Base-by-base conservation (phyloP, 1,284 basidiomycete genomes). In the Schizopora paradoxa region DNA sequence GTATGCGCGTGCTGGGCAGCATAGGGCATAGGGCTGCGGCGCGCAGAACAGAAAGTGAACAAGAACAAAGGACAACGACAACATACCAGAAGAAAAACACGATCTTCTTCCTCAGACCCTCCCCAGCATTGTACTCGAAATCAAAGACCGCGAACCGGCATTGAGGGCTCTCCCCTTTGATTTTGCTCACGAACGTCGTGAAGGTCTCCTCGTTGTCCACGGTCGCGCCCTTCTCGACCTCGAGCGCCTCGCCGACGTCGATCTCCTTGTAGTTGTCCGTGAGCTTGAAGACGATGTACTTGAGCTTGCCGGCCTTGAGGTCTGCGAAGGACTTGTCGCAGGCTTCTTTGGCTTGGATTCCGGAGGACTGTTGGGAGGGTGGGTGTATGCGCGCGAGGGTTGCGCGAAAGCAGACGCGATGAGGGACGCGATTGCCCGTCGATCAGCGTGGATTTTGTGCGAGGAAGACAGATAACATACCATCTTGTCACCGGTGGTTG, bases 111-210 rank as follows among this genome's bases (percentile, higher is more conserved):
- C 94, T 78, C 68, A 79, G 85, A 50, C 88, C 89, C 52, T 72
- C 74, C 41, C 74, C 90, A 14, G 73, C 89, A 53, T 81, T 82
- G 64, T 78, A 78, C 70, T 88, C 79, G 61, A 76, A 98, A 62
- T 91, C 83, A 53, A 95, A 86, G 67, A 98, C 94, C 66, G 93
- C 97, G 37, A 98, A 79, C 25, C 87, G 94, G 81, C 86, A 99
- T 66, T 87, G 74, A 63, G 87, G 91, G 59, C 90, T 79, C 16
- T 58, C 56, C 61, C 82, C 77, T 1, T 93, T 92, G 38, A 99
- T 74, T 58, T 87, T 78, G 0, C 45, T 61, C 48, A 93, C 44
- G 64, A 99, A 98, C 1, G 76, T 71, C 7, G 42, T 41, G 32
- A 28, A 47, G 16, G 37, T 23, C 4, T 51, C 49, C 46, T 40